phyloP scores from a whole-genome alignment of 306 rosid species.

The Mimosa bimucronata region DNA sequence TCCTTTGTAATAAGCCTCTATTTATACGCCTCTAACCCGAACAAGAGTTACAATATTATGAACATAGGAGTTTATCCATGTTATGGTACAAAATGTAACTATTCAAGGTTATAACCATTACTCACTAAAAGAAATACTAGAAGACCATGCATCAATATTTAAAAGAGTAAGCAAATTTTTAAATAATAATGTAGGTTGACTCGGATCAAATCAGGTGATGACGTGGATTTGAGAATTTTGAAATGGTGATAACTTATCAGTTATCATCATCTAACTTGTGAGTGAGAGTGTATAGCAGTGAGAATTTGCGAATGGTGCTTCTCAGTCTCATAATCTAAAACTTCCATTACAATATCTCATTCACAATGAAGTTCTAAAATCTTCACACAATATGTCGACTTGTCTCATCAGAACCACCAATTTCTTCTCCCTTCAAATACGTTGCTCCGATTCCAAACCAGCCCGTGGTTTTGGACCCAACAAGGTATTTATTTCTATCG shows the following conservation, averaged over 20 bases:
- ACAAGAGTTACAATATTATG: too few relatives aligned
- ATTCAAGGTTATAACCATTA: too few relatives aligned
- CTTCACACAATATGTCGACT: background rate
- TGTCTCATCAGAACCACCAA: conserved; percentile 39
- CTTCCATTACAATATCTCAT: background rate
- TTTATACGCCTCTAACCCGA: too few relatives aligned
- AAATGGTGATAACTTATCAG: background rate
- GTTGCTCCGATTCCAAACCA: conserved; percentile 60
- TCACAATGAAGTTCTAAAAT: background rate
- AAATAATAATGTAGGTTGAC: too few relatives aligned
- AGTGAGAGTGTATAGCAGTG: background rate
- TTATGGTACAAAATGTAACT: too few relatives aligned
- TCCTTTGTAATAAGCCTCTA: too few relatives aligned
- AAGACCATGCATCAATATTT: too few relatives aligned
- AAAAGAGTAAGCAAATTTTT: too few relatives aligned
- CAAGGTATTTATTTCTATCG: conserved; percentile 30
- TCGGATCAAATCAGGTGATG: background rate
- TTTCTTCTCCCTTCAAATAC: conserved; percentile 41
- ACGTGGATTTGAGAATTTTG: background rate
- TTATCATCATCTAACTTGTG: background rate
- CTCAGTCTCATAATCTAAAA: background rate
- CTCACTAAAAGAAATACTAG: too few relatives aligned
- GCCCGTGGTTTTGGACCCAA: conserved; percentile 64
- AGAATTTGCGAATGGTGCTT: background rate
- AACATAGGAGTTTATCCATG: too few relatives aligned